phyloP scores from a whole-genome alignment of 441 rosid genomes.

The Aleurites moluccanus region DNA sequence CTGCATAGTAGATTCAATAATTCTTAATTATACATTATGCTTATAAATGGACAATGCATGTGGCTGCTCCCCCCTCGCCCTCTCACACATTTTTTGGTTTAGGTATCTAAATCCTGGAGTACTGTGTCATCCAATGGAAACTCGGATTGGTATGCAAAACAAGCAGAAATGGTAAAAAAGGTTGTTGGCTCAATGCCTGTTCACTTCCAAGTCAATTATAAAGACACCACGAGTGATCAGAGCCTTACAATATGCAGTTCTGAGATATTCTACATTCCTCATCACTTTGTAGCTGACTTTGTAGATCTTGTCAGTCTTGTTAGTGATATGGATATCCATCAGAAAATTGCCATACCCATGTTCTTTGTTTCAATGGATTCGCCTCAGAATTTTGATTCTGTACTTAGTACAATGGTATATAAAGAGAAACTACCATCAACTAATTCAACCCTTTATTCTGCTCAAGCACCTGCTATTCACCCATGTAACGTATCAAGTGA shows the following conservation, averaged over 20 bases:
- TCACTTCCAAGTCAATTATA: constrained; percentile 87
- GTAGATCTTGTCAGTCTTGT: constrained; percentile 76
- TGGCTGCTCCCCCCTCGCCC: constrained; percentile 11
- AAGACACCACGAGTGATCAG: constrained; percentile 55
- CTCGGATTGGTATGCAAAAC: constrained; percentile 66
- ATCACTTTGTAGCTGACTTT: constrained; percentile 55
- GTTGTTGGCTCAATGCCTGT: constrained; percentile 75
- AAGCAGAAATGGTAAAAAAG: constrained; percentile 65
- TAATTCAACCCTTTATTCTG: constrained; percentile 64
- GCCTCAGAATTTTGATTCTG: constrained; percentile 68
- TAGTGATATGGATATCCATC: constrained; percentile 64
- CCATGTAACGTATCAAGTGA: constrained; percentile 83
- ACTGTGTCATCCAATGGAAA: constrained; percentile 45
- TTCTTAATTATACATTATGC: neutral
- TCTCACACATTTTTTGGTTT: constrained; percentile 8
- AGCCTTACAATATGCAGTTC: constrained; percentile 67
- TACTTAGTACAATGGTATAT: constrained; percentile 70
- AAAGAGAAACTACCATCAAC: constrained; percentile 46
- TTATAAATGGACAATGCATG: neutral
- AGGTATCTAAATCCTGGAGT: constrained; percentile 84
- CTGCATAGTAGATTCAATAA: neutral
- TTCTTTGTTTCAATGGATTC: constrained; percentile 85
- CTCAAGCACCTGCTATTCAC: constrained; percentile 75
- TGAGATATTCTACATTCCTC: constrained; percentile 85
- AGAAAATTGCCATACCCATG: constrained; percentile 85